Base-by-base conservation (phyloP, 305 asterid species). In the Fraxinus paxiana region DNA sequence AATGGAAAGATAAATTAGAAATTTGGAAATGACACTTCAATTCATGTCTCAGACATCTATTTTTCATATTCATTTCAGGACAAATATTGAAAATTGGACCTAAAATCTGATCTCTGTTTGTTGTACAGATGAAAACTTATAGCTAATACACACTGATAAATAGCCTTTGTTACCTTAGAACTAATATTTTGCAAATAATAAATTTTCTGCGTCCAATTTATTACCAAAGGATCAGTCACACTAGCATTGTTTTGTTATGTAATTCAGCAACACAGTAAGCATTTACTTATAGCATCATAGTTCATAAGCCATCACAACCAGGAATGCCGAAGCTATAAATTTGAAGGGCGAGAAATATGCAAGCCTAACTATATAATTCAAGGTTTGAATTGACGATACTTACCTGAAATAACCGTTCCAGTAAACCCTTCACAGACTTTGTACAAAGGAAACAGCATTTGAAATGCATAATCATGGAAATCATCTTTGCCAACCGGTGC, bases 361-460 rank as follows among this genome's bases (percentile, higher is more conserved):
- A 17, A 1, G 26, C 67, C n/a, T 18, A 7, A 76, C 37, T 75
- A 17, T 69, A 33, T 15, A 33, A 70, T 15, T 70, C 24, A 31
- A 22, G 20, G 38, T 28, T 65, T 22, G 18, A 65, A 70, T 4
- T 70, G 28, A 12, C 61, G 20, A 54, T 43, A 69, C 35, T 88
- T 82, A 96, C 99, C 99, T 81, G 97, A 82, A 83, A 96, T 73
- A 79, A 90, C 89, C 86, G 84, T 87, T 78, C 99, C 99, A 0
- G 98, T 89, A 77, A 77, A 91, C 65, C 96, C 98, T 89, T 94
- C 96, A 65, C 88, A 88, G 59, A 91, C 92, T 91, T 91, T 91
- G 88, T 92, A 94, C 72, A 96, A 77, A 70, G 99, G 99, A 80
- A 91, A 82, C 84, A 96, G 73, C 83, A 96, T 79, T 77, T 87